Base-by-base conservation (phyloP, 208 protist species). In the Eutreptiella sp. region DNA sequence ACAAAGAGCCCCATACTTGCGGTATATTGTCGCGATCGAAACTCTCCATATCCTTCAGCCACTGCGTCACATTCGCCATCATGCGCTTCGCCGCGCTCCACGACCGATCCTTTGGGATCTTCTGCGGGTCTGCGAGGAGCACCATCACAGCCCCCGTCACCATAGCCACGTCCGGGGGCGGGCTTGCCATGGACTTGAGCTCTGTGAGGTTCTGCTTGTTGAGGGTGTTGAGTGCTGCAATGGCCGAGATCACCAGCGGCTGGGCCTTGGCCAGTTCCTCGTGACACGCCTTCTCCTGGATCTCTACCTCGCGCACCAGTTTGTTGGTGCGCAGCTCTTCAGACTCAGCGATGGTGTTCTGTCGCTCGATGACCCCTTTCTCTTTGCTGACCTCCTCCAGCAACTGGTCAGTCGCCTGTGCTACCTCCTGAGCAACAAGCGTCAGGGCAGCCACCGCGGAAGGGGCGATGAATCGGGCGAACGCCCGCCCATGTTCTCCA, bases 171-270 rank as follows among this genome's bases (percentile, higher is more conserved):
- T 74, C 63, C 1, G 36, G 21, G 24, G 77, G 72, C 33, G 88
- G 88, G 31, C 53, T 72, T 16, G 57, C 57, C 32, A 92, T 73
- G 3, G 83, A 81, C 53, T 84, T 82, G 19, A 94, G 53, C 72
- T 87, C 83, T 9, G 67, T 79, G 0, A 94, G 59, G 46, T 84
- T 73, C 32, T 73, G 69, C 47, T 84, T 86, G 66, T 90, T 82
- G 3, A 94, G 48, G 21, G 69, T 83, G 42, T 92, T 66, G 7
- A 94, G 67, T 5, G 63, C 67, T n/a, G 50, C 16, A 33, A 75
- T 36, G 1, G 76, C 72, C n/a, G 14, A 26, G 31, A 59, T 42
- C 1, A 76, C 33, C 9, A 75, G 43, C 19, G 65, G 67, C 55
- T 48, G n/a, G 2, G 64, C 66, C 21, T 53, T 42, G 4, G 24